Base-by-base conservation (phyloP, 2,329 filamentous ascomycete species). In the Penicillium janthinellum region DNA sequence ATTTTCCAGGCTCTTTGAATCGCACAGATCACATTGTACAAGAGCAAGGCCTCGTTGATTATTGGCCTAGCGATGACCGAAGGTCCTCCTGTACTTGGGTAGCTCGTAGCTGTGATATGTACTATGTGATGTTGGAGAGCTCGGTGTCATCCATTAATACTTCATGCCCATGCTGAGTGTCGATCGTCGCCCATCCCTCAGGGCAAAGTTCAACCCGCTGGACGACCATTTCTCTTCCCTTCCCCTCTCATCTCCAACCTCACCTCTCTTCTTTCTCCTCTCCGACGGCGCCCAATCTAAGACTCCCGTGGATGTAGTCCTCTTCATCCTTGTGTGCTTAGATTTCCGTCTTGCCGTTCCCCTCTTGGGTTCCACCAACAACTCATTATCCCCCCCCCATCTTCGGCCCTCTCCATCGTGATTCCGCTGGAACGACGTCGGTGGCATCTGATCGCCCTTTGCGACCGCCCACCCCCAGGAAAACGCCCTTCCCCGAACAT, bases 401-500 rank as follows among this genome's bases (percentile, higher is more conserved):
- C 20, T 25, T 41, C 22, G 49, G 49, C 14, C 25, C 22, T 10
- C 37, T 28, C n/a, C 12, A 28, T 39, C 25, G 51, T 53, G 38
- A 17, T 25, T 37, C 25, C 39, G 38, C 12, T 20, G 28, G 38
- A 31, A 44, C 52, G 34, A 45, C 52, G 41, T 54, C 52, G n/a
- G 52, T 55, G 52, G 41, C 52, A 55, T 55, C 52, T 37, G 12
- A 37, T 55, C 31, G 41, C 34, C 51, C 38, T 31, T 53, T 52
- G 49, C 51, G 51, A 53, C 51, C 51, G 51, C 37, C 49, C 37
- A 22, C 49, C 49, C 34, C 34, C 34, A 52, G 35, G 25, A 53
- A 59, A 62, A 62, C 51, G 37, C 55, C 53, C 44, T 45, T 57
- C 62, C 62, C 55, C 47, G 56, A 50, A 49, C 56, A 54, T 61